A percentile compares a stretch with the other conserved stretches of the same genome.
phyloP scores from a whole-genome alignment of 2,329 filamentous ascomycete genomes.

The Arthrobotrys musiformis region DNA sequence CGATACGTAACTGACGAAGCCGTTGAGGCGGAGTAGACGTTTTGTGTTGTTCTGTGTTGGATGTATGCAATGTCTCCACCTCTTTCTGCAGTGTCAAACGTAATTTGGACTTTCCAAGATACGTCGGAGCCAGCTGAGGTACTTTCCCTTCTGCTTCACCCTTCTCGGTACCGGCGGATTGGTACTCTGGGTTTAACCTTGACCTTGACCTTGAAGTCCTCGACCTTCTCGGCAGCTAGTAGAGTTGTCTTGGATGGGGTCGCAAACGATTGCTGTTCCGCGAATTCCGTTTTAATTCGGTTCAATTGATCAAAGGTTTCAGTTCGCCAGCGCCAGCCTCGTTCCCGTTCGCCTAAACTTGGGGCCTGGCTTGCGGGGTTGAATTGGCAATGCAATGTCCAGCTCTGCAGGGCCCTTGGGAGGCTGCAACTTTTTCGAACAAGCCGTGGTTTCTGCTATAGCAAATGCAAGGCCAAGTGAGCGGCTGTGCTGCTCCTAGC shows the following conservation, averaged over 20 bases:
- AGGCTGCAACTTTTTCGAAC: not conserved
- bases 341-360: not conserved
- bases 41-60: slow-evolving; percentile 13
- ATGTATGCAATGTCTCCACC: not conserved
- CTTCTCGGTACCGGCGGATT: not conserved
- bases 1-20: not conserved
- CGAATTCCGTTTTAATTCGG: not conserved
- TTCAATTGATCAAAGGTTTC: not conserved
- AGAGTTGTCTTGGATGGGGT: not conserved
- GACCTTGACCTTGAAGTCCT: not conserved
- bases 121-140: not conserved
- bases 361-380: too few species aligned
- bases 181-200: not conserved
- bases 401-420: too few species aligned
- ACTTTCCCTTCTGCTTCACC: not conserved
- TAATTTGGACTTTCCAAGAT: not conserved
- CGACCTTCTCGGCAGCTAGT: not conserved
- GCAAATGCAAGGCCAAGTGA: not conserved
- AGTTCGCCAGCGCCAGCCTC: not conserved
- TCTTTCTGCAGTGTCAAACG: not conserved
- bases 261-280: not conserved
- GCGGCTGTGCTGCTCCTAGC: not conserved
- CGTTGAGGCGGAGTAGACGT: not conserved
- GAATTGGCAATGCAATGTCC: not conserved
- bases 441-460: not conserved